Evolutionary conservation across 345 rosid genomes (phyloP), one percentile per base, ranked within the genome.

Genomic region (Dipteronia sinensis): DNA sequence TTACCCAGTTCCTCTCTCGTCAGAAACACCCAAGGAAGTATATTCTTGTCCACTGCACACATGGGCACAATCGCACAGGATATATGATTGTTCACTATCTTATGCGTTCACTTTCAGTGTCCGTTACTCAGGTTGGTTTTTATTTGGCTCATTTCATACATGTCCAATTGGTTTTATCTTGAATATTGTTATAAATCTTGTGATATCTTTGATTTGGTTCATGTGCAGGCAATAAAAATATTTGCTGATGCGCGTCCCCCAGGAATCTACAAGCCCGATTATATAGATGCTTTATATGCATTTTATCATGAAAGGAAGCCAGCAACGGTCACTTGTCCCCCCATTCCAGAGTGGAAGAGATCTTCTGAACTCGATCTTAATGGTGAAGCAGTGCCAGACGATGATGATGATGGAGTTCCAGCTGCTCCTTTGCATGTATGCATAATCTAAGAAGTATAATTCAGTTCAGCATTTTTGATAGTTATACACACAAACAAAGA

Each of bases 31-130:
- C 93, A n/a, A 97, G 93, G 88, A 91, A 90, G 85, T 86, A 82
- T 81, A 85, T 97, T 69, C 93, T 97, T 46, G 99, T 97, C 77
- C 99, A 97, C 81, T 97, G 99, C 83, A 97, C 99, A 2, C 99
- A 97, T 83, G 99, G 99, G 46, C 98, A 93, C 82, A 94, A 97
- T 71, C 97, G 99, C 44, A 97, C 99, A 16, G 98, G 99, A 75
- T 97, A 87, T 82, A 97, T 97, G 99, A 90, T 94, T 59, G 89
- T 93, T 34, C 98, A 97, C 81, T 94, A 89, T 86, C 92, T 97
- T 58, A 90, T 97, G 98, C 95, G 99, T 23, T 84, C 98, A 49
- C 74, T 65, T 47, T 76, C 94, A 27, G 89, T 91, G 84, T 88
- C 97, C 79, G 99, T 97, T 69, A 85, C 94, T 8, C 91, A 91